Conservation (phyloP, 192 early-diverging fungal genomes). For the Rhizoclosmatium globosum region DNA sequence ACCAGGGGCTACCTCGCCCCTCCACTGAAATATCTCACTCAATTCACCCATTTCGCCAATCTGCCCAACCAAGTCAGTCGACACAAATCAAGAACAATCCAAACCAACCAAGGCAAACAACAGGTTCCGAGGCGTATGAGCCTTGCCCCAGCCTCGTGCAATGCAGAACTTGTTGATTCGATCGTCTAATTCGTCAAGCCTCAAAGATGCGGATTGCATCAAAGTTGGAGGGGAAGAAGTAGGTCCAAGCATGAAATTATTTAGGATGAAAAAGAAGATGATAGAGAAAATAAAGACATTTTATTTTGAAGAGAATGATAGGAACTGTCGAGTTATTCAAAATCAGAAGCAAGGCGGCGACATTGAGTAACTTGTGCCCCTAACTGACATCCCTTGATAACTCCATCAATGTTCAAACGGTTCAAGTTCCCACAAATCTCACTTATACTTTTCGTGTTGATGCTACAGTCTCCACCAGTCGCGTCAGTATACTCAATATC, state of each 20-base stretch:
- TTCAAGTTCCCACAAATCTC: background rate
- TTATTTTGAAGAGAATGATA: no score
- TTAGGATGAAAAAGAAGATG: no score
- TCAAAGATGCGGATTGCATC: background rate
- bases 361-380: background rate
- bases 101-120: slow-evolving; percentile 1
- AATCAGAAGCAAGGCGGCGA: no score
- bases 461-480: slow-evolving; percentile 23
- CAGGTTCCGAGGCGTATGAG: slow-evolving; percentile 8
- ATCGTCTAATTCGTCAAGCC: background rate
- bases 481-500: slow-evolving; percentile 29
- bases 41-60: slow-evolving; percentile 6
- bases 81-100: background rate
- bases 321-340: no score
- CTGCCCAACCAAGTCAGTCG: background rate
- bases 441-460: background rate
- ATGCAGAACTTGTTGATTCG: slow-evolving; percentile 5
- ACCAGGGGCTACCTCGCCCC: background rate
- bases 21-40: slow-evolving; percentile 15
- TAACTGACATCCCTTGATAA: slow-evolving; percentile 20
- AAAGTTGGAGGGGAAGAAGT: no score
- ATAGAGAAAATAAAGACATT: no score
- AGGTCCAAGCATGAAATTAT: no score
- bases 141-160: background rate
- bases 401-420: slow-evolving; percentile 20